Evolutionary conservation across 306 rosid genomes (phyloP).

Genomic region (Quercus glauca): DNA sequence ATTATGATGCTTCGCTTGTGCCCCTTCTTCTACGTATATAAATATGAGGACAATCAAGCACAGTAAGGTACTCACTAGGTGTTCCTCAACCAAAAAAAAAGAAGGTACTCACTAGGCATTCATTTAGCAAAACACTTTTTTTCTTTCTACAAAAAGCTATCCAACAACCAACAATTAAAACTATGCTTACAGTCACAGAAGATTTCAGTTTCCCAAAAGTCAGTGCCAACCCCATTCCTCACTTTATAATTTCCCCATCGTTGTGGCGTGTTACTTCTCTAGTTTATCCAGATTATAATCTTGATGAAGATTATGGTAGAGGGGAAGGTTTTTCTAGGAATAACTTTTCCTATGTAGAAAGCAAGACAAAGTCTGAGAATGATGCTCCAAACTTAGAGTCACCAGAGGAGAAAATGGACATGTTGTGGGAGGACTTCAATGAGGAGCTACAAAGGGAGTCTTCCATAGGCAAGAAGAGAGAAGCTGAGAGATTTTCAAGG

Average conservation of each 20-base stretch:
- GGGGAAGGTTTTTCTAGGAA: neutral
- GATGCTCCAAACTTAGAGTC: neutral
- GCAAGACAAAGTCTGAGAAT: neutral
- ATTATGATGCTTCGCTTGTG: neutral
- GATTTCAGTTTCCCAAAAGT: neutral
- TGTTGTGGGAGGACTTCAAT: neutral
- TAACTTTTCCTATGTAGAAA: neutral
- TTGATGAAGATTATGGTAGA: neutral
- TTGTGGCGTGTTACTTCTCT: neutral
- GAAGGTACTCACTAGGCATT: no score
- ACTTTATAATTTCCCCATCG: neutral
- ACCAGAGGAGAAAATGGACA: neutral
- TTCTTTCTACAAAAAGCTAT: neutral
- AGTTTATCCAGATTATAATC: neutral
- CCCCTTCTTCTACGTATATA: neutral
- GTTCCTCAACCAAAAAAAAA: no score
- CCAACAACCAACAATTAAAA: neutral
- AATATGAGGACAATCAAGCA: neutral
- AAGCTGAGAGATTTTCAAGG: neutral
- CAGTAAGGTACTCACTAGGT: no score
- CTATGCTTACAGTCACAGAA: neutral
- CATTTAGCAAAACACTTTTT: neutral
- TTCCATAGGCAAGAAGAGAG: neutral
- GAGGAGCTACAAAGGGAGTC: neutral
- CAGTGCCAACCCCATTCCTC: neutral